Base-by-base conservation (phyloP, 2,329 filamentous ascomycete species). In the Diaporthe sp. region DNA sequence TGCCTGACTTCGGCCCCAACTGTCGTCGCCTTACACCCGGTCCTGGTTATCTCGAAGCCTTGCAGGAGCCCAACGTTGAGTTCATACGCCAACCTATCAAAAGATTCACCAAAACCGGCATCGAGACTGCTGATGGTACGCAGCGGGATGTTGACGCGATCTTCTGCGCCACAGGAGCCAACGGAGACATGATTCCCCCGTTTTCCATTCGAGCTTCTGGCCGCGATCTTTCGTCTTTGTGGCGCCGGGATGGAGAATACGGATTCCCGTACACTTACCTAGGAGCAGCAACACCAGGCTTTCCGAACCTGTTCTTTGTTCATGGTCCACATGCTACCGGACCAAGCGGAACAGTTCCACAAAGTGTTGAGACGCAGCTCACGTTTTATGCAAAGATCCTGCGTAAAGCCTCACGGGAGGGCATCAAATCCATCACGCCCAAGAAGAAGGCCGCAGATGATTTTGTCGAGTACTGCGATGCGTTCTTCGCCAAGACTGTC, bases 211-310 rank as follows among this genome's bases (percentile, higher is more conserved):
- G 86, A 34, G 88, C 90, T 1, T 82, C 87, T 65, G 90, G 88
- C 3, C 81, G 87, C 12, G 87, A 92, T 74, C 83, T 94, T 2
- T 83, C 85, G 15, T 82, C 86, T 12, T 85, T 89, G 1, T 94
- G 92, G 92, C 86, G 85, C 19, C 85, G 85, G 2, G 88, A 86
- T 53, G 89, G 89, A 0, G 83, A 85, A 28, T 88, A 87, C 76
- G 92, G 91, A 0, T 93, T 91, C 75, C 92, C 93, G 0, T 91
- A 93, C 80, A 92, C 90, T 0, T 95, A 94, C 78, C 84, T 94
- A 9, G 92, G 92, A 0, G 79, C 92, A 1, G 89, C 90, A 0
- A 89, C 91, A 0, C 92, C 92, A 0, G 89, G 88, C 0, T 94
- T 94, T 76, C 92, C 93, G 0, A 95, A 94, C 77, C 83, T 94